Evolutionary conservation across 495 filamentous ascomycete species (phyloP).

Genomic region (Tuber magnatum): DNA sequence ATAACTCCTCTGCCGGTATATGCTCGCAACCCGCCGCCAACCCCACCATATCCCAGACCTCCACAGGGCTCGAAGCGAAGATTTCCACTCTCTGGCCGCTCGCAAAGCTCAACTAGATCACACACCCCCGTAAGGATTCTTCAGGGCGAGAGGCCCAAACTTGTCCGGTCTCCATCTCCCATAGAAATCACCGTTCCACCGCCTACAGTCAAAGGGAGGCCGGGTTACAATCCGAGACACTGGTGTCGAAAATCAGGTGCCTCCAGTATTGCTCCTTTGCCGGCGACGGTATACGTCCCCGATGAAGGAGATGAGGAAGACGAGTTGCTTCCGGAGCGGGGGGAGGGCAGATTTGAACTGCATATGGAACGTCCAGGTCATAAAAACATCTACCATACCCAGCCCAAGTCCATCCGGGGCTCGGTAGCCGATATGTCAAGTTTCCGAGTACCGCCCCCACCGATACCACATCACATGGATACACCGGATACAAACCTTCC

Average conservation of each 20-base stretch:
- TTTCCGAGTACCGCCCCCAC: not conserved
- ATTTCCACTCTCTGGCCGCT: not conserved
- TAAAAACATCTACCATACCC: constrained; percentile 3
- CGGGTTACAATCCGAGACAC: not conserved
- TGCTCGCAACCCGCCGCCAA: not conserved
- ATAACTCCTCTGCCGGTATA: not conserved
- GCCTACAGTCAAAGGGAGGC: not conserved
- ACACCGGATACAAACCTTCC: not conserved
- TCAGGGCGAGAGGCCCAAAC: not conserved
- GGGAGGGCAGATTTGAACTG: not conserved
- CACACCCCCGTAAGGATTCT: not conserved
- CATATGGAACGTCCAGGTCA: not conserved
- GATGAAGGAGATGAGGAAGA: constrained; percentile 15
- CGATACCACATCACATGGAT: not conserved
- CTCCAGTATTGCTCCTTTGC: constrained; percentile 19
- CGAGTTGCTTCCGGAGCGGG: not conserved
- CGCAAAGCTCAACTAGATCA: not conserved
- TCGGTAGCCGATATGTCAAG: not conserved
- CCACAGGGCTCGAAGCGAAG: not conserved
- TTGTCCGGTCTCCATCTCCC: not conserved
- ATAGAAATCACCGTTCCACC: constrained; percentile 13
- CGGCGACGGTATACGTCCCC: constrained; percentile 27
- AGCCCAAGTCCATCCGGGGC: not conserved
- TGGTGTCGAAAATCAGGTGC: constrained; percentile 10
- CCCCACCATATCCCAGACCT: not conserved